Percentiles rank a stretch among this genome's conserved stretches.
Conservation (phyloP, 495 filamentous ascomycete species). For the Neurospora terricola region DNA sequence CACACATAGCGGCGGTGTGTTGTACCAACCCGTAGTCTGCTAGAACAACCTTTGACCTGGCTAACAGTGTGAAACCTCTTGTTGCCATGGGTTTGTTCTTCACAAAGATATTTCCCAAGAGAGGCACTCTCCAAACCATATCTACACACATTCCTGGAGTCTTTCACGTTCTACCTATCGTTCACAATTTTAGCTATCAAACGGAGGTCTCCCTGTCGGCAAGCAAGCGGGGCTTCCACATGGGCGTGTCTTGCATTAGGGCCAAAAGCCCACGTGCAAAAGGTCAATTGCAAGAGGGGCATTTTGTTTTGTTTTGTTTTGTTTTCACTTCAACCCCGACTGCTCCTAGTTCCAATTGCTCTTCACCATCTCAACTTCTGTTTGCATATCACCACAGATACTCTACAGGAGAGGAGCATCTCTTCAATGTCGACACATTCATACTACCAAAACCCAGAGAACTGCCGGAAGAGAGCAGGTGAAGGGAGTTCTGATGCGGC, state of each 20-base stretch:
- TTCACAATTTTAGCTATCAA: neutral
- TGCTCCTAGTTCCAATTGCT: neutral
- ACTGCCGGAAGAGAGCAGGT: neutral
- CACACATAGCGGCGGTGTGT: neutral
- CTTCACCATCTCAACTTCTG: neutral
- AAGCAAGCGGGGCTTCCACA: neutral
- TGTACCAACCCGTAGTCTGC: neutral
- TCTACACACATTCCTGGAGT: neutral
- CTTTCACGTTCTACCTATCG: neutral
- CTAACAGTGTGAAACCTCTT: neutral
- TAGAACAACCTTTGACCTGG: neutral
- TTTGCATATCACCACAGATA: neutral
- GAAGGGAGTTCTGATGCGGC: neutral
- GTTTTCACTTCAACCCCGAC: neutral
- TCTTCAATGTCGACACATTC: neutral
- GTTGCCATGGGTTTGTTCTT: too few relatives aligned
- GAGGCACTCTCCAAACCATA: neutral
- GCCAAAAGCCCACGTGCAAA: neutral
- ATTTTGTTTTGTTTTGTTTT: neutral
- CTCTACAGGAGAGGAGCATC: neutral
- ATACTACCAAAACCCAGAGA: neutral
- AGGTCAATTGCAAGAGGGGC: neutral
- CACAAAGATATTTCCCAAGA: too few relatives aligned
- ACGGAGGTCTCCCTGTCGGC: neutral
- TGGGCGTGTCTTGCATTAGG: neutral